Evolutionary conservation across 331 rosid species (phyloP).

Genomic region (Dryas integrifolia): DNA sequence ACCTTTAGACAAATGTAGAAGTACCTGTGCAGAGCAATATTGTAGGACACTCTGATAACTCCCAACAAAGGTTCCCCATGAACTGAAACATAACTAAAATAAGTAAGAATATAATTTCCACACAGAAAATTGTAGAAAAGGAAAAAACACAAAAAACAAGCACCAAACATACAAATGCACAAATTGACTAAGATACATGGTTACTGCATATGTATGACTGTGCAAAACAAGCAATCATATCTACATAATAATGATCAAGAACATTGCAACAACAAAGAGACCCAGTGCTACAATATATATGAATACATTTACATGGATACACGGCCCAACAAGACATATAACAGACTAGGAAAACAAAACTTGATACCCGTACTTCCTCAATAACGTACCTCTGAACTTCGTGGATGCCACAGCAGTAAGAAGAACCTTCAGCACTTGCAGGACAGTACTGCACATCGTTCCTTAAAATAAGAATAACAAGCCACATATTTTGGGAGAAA

Average conservation of each 20-base stretch:
- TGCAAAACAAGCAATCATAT: neutral
- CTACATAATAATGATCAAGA: neutral
- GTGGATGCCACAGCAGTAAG: conserved; percentile 97
- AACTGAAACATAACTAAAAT: conserved; percentile 40
- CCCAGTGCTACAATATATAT: neutral
- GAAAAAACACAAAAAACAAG: neutral
- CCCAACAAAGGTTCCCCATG: conserved; percentile 94
- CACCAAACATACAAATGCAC: conserved; percentile 11
- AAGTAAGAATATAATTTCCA: neutral
- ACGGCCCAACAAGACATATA: neutral
- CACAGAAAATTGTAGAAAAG: neutral
- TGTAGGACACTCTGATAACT: conserved; percentile 94
- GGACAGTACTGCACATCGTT: conserved; percentile 72
- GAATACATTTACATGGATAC: neutral
- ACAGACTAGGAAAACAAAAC: conserved; percentile 18
- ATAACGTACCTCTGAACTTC: conserved; percentile 82
- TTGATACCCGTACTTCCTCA: conserved; percentile 16
- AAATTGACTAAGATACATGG: conserved; percentile 3
- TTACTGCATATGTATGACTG: neutral
- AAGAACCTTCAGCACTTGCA: conserved; percentile 99
- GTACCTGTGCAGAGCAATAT: conserved; percentile 98
- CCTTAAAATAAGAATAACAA: conserved; percentile 34
- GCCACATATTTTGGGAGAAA: conserved; percentile 22
- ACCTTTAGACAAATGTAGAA: conserved; percentile 29
- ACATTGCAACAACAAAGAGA: neutral